phyloP scores from a whole-genome alignment of 2,329 filamentous ascomycete species.

The Blastomyces emzantsi region DNA sequence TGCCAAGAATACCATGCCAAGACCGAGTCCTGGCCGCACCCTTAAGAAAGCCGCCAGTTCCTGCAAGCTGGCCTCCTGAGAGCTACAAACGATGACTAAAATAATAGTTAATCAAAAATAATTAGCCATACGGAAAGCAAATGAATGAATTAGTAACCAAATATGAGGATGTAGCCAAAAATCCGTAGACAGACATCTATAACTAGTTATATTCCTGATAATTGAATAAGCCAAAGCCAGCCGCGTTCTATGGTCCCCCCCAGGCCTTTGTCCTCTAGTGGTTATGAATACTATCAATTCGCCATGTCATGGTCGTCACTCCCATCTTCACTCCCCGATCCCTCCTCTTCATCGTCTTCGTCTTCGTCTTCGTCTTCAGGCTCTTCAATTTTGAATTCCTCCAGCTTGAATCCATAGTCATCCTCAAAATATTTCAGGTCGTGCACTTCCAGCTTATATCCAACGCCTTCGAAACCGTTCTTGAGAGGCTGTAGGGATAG shows the following conservation, averaged over 20 bases:
- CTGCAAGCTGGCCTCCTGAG: background rate
- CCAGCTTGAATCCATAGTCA: conserved; percentile 69
- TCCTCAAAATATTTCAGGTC: conserved; percentile 75
- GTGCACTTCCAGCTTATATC: conserved; percentile 69
- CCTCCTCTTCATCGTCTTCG: conserved; percentile 44
- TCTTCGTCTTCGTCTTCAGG: conserved; percentile 44
- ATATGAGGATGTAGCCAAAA: background rate
- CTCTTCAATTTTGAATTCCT: conserved; percentile 49
- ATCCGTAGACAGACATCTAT: background rate
- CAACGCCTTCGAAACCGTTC: conserved; percentile 61
- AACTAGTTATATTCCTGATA: background rate
- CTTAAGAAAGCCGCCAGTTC: background rate
- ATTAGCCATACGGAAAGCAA: background rate
- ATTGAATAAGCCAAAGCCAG: background rate
- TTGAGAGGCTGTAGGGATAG: conserved; percentile 54
- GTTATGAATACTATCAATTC: background rate
- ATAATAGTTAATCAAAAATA: background rate
- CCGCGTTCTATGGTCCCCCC: background rate
- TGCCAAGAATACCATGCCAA: background rate
- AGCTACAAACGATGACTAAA: background rate
- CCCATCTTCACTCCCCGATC: conserved; percentile 40
- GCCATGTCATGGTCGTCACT: conserved; percentile 32
- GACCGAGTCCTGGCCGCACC: background rate
- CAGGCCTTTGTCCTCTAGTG: background rate
- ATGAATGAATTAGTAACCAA: background rate